Evolutionary conservation across 805 yeast species (phyloP), one percentile per base, ranked within the genome.

Genomic region (Metschnikowia borealis): DNA sequence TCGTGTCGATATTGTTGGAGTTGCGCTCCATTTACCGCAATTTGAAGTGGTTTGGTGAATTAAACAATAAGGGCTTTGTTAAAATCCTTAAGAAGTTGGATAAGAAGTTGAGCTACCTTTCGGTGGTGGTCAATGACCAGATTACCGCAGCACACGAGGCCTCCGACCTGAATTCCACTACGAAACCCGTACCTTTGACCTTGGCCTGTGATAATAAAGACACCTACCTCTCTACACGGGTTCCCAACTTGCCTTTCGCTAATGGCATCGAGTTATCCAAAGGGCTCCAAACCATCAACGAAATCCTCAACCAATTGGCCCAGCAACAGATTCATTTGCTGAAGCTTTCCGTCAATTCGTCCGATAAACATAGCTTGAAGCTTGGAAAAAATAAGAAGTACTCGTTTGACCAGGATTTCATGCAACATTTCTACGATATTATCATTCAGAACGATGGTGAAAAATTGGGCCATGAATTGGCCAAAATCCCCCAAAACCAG

Each of bases 21-120:
- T 73, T 89, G 48, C 77, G 96, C 43, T 77, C 85, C 15, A 82
- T 82, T 52, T 81, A 87, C 54, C 77, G 97, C 50, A 90, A 90
- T 66, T 74, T 91, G 63, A 90, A 88, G 65, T 92, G 97, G 96
- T 91, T 81, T 65, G 95, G 95, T 21, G 97, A 92, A 62, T 80
- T 91, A 60, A 91, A 91, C 72, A 88, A 86, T 62, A 82, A 95
- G 53, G 98, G 96, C 0, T 87, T 90, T 59, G 79, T 83, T 48
- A 91, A 91, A 70, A 92, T 92, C 55, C 73, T 92, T 62, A 91
- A 91, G 70, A 91, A 91, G 62, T 75, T 91, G 59, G 97, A 92
- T 67, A 92, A 92, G 71, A 89, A 89, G 65, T 62, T 73, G 58
- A 52, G 54, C 6, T 62, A 55, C 41, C 57, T 69, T 44, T 54